Conservation (phyloP, 2,329 filamentous ascomycete genomes). For the Ascochyta fabae region DNA sequence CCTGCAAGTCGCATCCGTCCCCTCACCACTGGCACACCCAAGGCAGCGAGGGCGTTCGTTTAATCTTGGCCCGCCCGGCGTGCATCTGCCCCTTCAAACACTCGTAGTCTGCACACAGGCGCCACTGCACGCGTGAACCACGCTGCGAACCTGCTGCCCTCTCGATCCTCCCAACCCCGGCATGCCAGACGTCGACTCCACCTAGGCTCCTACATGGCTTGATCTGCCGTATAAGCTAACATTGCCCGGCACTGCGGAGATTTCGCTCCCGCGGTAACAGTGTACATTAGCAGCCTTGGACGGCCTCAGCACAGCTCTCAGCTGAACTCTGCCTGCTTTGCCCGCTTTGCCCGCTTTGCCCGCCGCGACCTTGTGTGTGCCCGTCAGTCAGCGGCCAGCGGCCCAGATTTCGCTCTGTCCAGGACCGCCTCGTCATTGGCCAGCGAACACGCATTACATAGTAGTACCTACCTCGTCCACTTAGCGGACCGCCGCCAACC, state of each 20-base stretch:
- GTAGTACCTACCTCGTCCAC: slow-evolving; percentile 20
- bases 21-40: slow-evolving; percentile 10
- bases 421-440: slow-evolving; percentile 35
- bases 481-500: slow-evolving; percentile 41
- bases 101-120: slow-evolving; percentile 27
- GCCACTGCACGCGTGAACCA: slow-evolving; percentile 47
- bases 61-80: slow-evolving; percentile 29
- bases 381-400: slow-evolving; percentile 15
- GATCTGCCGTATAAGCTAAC: slow-evolving; percentile 47
- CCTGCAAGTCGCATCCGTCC: slow-evolving; percentile 35
- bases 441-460: slow-evolving; percentile 31
- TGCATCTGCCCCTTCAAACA: slow-evolving; percentile 34
- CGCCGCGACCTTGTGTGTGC: slow-evolving; percentile 14
- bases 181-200: slow-evolving; percentile 45
- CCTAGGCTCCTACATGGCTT: slow-evolving; percentile 45
- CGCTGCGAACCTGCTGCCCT: slow-evolving; percentile 35
- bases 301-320: slow-evolving; percentile 25
- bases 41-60: slow-evolving; percentile 16
- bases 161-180: slow-evolving; percentile 31
- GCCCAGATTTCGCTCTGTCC: slow-evolving; percentile 30
- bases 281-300: slow-evolving; percentile 35
- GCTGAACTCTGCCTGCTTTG: slow-evolving; percentile 19
- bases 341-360: neutral
- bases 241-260: slow-evolving; percentile 45
- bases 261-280: slow-evolving; percentile 38